A percentile compares a stretch with the other conserved stretches of the same genome.
These are phyloP conservation scores for Nidularia pulvinata DNA, from an alignment of 768 basidiomycete species.

Conservation along the genomic window DNA sequence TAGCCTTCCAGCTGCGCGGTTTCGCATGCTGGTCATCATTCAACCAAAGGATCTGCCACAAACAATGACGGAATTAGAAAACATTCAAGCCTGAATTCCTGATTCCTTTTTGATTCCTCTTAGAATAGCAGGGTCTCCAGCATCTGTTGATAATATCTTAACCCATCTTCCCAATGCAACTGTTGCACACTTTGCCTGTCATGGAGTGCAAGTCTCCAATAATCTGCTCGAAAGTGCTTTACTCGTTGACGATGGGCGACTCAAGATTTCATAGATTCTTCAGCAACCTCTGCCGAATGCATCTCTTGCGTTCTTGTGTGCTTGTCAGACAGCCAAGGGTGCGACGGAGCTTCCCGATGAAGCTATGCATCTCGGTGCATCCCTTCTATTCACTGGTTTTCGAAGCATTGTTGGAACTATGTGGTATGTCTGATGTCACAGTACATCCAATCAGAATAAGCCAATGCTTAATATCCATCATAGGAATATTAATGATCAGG, in stretches of 20 bases:
- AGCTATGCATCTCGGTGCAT: not conserved
- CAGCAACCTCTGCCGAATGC: not conserved
- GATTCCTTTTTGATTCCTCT: too few species aligned
- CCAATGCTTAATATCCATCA: not conserved
- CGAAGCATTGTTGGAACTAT: not conserved
- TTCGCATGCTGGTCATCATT: too few species aligned
- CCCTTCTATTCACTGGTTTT: not conserved
- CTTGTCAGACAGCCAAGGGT: not conserved
- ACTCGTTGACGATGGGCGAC: not conserved
- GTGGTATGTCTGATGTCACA: not conserved
- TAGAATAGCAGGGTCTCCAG: not conserved
- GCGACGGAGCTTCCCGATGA: not conserved
- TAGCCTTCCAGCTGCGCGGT: not conserved
- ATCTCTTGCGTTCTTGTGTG: not conserved
- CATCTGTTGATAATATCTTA: not conserved
- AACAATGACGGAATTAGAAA: too few species aligned
- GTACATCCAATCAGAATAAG: not conserved
- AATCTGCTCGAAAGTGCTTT: not conserved
- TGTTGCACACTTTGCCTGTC: not conserved
- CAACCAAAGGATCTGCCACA: too few species aligned
- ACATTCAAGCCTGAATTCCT: too few species aligned
- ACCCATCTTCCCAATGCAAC: not conserved
- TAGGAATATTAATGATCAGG: not conserved
- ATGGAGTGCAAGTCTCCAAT: not conserved
- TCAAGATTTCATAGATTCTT: not conserved